Conservation (phyloP, 2,329 filamentous ascomycete genomes). For the Metarhizium anisopliae region DNA sequence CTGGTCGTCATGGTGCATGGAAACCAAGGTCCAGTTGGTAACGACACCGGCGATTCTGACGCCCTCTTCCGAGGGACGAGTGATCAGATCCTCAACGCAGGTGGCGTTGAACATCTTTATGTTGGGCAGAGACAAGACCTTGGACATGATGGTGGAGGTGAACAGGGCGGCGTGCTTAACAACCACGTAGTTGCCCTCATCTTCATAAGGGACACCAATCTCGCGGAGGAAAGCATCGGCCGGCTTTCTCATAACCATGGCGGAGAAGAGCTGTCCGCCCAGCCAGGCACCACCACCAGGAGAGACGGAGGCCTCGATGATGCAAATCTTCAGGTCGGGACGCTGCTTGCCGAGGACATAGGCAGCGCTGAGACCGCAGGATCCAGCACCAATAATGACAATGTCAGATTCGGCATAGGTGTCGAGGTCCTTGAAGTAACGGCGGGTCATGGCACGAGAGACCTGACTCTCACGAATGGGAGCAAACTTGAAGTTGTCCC, state of each 20-base stretch:
- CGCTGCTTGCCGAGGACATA: slow-evolving; percentile 77
- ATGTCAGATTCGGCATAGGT: slow-evolving; percentile 86
- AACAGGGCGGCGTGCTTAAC: slow-evolving; percentile 92
- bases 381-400: slow-evolving; percentile 86
- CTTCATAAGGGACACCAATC: slow-evolving; percentile 75
- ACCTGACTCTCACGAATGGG: slow-evolving; percentile 89
- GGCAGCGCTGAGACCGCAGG: slow-evolving; percentile 75
- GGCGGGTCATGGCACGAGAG: slow-evolving; percentile 84
- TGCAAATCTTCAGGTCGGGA: slow-evolving; percentile 84
- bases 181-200: slow-evolving; percentile 81
- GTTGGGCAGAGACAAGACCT: slow-evolving; percentile 78
- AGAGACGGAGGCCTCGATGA: slow-evolving; percentile 80
- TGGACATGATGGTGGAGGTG: slow-evolving; percentile 77
- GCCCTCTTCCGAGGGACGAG: slow-evolving; percentile 48
- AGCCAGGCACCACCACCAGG: slow-evolving; percentile 89
- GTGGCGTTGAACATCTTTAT: slow-evolving; percentile 97
- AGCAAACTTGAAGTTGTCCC: slow-evolving; percentile 74
- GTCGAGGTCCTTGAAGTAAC: slow-evolving; percentile 88
- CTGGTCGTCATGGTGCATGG: slow-evolving; percentile 81
- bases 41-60: slow-evolving; percentile 81
- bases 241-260: slow-evolving; percentile 92
- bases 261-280: slow-evolving; percentile 86
- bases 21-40: slow-evolving; percentile 91
- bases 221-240: slow-evolving; percentile 78
- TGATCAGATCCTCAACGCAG: slow-evolving; percentile 86